Evolutionary conservation across 176 grass and related monocot species (phyloP).

Genomic region (Dendrocalamus sinicus): DNA sequence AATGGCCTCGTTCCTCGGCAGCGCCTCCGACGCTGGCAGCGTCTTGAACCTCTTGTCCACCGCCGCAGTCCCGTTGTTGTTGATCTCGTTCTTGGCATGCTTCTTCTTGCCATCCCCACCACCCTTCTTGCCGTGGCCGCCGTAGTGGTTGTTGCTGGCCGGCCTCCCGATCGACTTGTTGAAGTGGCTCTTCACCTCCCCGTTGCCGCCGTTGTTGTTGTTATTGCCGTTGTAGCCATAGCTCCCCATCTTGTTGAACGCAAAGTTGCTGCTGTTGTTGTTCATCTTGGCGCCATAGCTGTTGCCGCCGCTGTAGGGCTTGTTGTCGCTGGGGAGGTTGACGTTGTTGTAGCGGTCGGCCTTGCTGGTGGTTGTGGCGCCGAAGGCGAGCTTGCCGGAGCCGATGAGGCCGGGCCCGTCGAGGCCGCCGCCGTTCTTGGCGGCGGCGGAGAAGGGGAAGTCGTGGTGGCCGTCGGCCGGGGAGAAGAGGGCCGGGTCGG

Average conservation of each 20-base stretch:
- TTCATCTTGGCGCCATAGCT: constrained; percentile 16
- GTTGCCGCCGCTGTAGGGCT: constrained; percentile 1
- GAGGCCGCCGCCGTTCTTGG: neutral
- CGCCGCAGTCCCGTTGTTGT: constrained; percentile 22
- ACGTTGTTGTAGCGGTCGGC: constrained; percentile 63
- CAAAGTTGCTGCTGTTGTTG: neutral
- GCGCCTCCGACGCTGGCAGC: constrained; percentile 82
- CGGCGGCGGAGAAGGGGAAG: neutral
- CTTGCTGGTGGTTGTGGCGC: constrained; percentile 53
- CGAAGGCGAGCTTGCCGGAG: constrained; percentile 88
- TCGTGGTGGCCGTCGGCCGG: neutral
- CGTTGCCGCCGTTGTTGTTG: constrained; percentile 43
- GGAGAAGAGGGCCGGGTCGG: constrained; percentile 13
- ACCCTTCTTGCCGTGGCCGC: constrained; percentile 44
- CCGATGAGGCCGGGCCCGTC: constrained; percentile 48
- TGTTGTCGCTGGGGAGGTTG: constrained; percentile 33
- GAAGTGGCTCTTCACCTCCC: constrained; percentile 88
- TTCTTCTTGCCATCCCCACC: constrained; percentile 54
- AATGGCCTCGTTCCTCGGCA: constrained; percentile 75
- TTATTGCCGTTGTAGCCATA: constrained; percentile 18
- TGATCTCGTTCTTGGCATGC: constrained; percentile 38
- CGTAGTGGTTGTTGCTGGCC: constrained; percentile 46
- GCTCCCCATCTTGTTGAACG: constrained; percentile 44
- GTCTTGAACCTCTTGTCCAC: constrained; percentile 98
- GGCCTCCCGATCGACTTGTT: constrained; percentile 79